These are phyloP conservation scores for Cercophora samala DNA, from an alignment of 495 filamentous ascomycete genomes.

Conservation along the genomic window DNA sequence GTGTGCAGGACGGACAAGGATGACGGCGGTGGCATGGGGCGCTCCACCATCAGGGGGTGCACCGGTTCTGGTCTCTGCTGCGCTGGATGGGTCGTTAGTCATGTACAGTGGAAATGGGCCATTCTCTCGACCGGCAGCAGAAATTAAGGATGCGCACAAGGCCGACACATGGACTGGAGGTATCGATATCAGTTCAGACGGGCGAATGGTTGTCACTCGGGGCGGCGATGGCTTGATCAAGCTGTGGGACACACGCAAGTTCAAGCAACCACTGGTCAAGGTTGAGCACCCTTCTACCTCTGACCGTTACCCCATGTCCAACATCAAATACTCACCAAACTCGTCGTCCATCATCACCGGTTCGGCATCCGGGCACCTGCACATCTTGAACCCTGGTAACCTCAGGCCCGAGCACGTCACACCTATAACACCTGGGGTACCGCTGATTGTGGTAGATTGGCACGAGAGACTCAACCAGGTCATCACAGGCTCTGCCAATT, in stretches of 20 bases:
- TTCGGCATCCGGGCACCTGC: conserved; percentile 78
- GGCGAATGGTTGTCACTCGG: conserved; percentile 79
- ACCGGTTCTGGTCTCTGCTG: conserved; percentile 79
- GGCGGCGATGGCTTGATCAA: conserved; percentile 82
- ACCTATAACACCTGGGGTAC: conserved; percentile 74
- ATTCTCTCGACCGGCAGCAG: conserved; percentile 77
- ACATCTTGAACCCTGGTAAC: conserved; percentile 91
- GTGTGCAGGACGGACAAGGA: conserved; percentile 83
- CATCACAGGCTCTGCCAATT: conserved; percentile 85
- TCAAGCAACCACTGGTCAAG: conserved; percentile 79
- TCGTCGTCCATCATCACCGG: conserved; percentile 82
- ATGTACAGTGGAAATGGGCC: conserved; percentile 91
- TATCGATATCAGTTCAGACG: conserved; percentile 87
- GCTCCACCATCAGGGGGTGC: conserved; percentile 68
- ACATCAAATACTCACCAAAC: conserved; percentile 84
- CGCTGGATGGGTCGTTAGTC: conserved; percentile 83
- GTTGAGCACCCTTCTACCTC: conserved; percentile 80
- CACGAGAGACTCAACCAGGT: conserved; percentile 95
- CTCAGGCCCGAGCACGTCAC: conserved; percentile 79
- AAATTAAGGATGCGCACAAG: conserved; percentile 80
- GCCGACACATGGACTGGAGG: conserved; percentile 88
- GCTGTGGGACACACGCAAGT: conserved; percentile 95
- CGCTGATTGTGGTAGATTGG: conserved; percentile 84
- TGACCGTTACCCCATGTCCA: conserved; percentile 73
- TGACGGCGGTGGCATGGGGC: conserved; percentile 93